Evolutionary conservation across 441 rosid genomes (phyloP).

Genomic region (Arabidopsis lyrata): DNA sequence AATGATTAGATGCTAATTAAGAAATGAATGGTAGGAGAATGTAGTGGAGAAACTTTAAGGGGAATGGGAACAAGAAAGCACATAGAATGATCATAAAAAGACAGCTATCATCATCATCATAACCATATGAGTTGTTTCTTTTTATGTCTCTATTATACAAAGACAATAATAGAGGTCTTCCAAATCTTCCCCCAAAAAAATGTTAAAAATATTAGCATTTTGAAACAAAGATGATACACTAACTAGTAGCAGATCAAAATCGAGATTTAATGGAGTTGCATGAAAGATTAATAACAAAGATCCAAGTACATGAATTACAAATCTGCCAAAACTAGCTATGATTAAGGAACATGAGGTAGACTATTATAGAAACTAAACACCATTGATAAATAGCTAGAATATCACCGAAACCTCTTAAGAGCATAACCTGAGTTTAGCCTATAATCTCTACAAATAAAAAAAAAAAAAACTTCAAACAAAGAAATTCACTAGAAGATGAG

Average conservation of each 20-base stretch:
- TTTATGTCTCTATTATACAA: constrained; percentile 10
- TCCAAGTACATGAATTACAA: background rate
- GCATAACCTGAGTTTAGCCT: too few species aligned
- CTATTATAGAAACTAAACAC: too few species aligned
- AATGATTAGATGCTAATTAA: background rate
- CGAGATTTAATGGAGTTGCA: background rate
- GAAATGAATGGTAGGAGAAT: constrained; percentile 22
- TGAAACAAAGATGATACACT: constrained; percentile 7
- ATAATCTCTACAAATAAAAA: too few species aligned
- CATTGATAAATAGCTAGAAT: too few species aligned
- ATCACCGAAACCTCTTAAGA: too few species aligned
- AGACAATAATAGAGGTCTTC: constrained; percentile 6
- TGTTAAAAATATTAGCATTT: background rate
- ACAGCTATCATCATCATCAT: constrained; percentile 42
- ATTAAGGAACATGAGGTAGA: background rate
- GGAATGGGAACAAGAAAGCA: constrained; percentile 43
- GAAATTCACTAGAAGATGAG: background rate
- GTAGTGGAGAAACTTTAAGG: constrained; percentile 46
- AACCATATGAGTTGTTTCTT: constrained; percentile 30
- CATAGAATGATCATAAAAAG: constrained; percentile 37
- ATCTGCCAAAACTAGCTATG: background rate
- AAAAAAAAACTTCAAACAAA: too few species aligned
- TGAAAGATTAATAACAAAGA: background rate
- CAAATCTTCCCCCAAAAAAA: background rate
- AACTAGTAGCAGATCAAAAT: background rate